Conservation (phyloP, 2,329 filamentous ascomycete genomes). For the Leptographium lundbergii region DNA sequence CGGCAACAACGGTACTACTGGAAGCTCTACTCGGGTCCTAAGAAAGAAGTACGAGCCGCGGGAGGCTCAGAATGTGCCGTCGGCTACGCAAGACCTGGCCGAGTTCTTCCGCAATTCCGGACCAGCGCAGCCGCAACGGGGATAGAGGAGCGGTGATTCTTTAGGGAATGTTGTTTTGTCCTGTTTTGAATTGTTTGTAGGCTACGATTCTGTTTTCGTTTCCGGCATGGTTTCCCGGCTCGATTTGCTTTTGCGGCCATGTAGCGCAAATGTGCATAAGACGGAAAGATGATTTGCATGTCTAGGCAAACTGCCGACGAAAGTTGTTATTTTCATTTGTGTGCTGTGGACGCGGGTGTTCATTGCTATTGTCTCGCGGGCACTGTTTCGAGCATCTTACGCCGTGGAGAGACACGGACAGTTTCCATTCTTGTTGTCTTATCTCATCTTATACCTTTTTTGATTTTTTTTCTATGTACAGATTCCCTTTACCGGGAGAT, state of each 20-base stretch:
- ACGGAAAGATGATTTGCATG: neutral
- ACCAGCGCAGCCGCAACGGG: conserved; percentile 34
- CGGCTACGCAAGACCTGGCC: conserved; percentile 54
- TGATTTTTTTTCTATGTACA: too few relatives aligned
- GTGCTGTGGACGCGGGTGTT: neutral
- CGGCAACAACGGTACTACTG: conserved; percentile 3
- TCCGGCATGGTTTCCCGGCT: neutral
- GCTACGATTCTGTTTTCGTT: too few relatives aligned
- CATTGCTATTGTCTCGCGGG: too few relatives aligned
- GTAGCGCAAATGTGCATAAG: too few relatives aligned
- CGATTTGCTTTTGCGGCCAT: too few relatives aligned
- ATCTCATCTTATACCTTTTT: too few relatives aligned
- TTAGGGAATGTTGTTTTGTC: neutral
- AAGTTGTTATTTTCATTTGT: neutral
- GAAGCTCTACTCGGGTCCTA: conserved; percentile 25
- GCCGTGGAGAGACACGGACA: too few relatives aligned
- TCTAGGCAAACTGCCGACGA: neutral
- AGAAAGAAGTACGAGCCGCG: conserved; percentile 48
- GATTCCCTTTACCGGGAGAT: too few relatives aligned
- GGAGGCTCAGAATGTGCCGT: conserved; percentile 29
- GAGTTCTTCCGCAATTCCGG: conserved; percentile 59
- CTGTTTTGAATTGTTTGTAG: too few relatives aligned
- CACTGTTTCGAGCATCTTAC: too few relatives aligned
- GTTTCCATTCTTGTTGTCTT: too few relatives aligned
- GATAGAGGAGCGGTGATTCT: neutral